Evolutionary conservation across 257 asterid genomes (phyloP), one percentile per base, ranked within the genome.

Genomic region (Scutellaria barbata): DNA sequence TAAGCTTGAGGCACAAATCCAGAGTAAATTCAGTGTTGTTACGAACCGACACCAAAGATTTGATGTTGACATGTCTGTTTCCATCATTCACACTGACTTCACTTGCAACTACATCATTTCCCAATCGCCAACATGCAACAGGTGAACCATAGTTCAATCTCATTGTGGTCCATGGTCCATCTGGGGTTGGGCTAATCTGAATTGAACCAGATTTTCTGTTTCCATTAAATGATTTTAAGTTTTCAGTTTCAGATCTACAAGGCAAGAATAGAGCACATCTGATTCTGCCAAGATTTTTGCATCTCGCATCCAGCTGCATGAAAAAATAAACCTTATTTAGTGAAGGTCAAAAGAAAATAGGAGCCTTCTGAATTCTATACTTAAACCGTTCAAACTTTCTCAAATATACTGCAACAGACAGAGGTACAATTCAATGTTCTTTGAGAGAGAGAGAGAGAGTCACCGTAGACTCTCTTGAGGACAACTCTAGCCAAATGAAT

Each of bases 131-230:
- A 79, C 93, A 89, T 48, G 96, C 96, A 79, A 89, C 95, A 80
- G 98, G 96, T 50, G 98, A 96, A 58, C 93, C 96, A 77, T 94
- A 94, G 71, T 94, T 91, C 76, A 94, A 81, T 81, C 91, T 85
- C 79, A 94, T 80, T 61, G 78, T 72, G 76, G 96, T 89, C 99
- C 99, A 94, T 59, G 99, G 98, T 53, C 99, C 99, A 66, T 88
- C 90, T 58, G 63, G 81, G 47, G 88, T 78, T 16, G 99, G 92
- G 80, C 99, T 91, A 79, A 94, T 91, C 86, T 88, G 93, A 78
- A 91, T 78, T 46, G 81, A 84, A 78, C 98, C 89, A 43, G 90
- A 78, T 60, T 81, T 86, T 76, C 61, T 76, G 50, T 74, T 76
- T 52, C 81, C 79, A 60, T 63, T 77, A 41, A 67, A 62, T 68